A percentile compares a stretch with the other conserved stretches of the same genome.
phyloP scores from a whole-genome alignment of 768 basidiomycete genomes.

The Naganishia kalamii region DNA sequence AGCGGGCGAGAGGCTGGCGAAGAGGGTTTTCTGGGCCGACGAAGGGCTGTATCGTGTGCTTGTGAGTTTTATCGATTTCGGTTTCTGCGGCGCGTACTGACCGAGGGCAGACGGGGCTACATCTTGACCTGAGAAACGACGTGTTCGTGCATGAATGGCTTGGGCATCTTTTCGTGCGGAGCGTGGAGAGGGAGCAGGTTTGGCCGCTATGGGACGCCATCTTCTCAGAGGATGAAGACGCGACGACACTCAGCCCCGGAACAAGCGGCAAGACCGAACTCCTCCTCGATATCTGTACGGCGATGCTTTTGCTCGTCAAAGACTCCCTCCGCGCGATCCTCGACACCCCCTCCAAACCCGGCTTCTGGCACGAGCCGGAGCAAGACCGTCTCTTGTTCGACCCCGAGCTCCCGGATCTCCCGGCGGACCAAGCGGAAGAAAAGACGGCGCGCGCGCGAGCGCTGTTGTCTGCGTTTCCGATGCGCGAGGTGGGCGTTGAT shows the following conservation, averaged over 20 bases:
- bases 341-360: slow-evolving; percentile 15
- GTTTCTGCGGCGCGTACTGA: not conserved
- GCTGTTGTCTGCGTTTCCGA: slow-evolving; percentile 33
- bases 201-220: slow-evolving; percentile 38
- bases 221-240: slow-evolving; percentile 27
- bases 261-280: slow-evolving; percentile 35
- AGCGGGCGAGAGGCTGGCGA: slow-evolving; percentile 22
- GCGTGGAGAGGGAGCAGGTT: slow-evolving; percentile 26
- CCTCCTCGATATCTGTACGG: slow-evolving; percentile 35
- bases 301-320: slow-evolving; percentile 37
- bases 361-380: slow-evolving; percentile 33
- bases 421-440: slow-evolving; percentile 23
- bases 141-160: slow-evolving; percentile 40
- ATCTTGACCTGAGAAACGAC: slow-evolving; percentile 30
- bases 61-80: not conserved
- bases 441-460: slow-evolving; percentile 29
- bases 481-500: slow-evolving; percentile 30
- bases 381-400: slow-evolving; percentile 24
- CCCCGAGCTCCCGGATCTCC: slow-evolving; percentile 11
- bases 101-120: slow-evolving; percentile 22
- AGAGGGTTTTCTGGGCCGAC: slow-evolving; percentile 37
- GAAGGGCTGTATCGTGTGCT: slow-evolving; percentile 14
- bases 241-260: not conserved
- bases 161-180: slow-evolving; percentile 26
- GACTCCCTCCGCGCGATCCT: slow-evolving; percentile 23